These are phyloP conservation scores for Sanghuangporus baumii DNA, from an alignment of 1,284 basidiomycete genomes.

Conservation along the genomic window DNA sequence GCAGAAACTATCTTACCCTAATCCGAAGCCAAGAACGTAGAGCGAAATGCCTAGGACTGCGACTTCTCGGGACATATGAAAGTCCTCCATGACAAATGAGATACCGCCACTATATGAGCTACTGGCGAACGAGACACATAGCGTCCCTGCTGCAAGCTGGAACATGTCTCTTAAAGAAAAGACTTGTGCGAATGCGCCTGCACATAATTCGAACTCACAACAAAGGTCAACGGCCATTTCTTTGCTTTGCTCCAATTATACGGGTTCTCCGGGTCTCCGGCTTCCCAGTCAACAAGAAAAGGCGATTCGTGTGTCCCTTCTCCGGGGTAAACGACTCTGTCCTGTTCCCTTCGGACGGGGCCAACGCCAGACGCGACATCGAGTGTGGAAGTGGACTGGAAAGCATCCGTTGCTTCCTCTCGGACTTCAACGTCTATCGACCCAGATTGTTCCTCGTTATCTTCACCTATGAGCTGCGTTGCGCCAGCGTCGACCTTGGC, in stretches of 20 bases:
- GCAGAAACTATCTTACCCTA: constrained; percentile 27
- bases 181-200: not conserved
- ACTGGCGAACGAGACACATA: constrained; percentile 59
- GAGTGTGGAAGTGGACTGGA: not conserved
- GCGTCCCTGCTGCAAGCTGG: constrained; percentile 44
- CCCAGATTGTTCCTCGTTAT: no score
- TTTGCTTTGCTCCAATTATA: constrained; percentile 51
- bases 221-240: constrained; percentile 51
- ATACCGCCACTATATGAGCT: constrained; percentile 56
- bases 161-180: constrained; percentile 9
- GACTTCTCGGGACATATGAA: constrained; percentile 46
- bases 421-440: no score
- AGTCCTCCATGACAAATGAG: constrained; percentile 37
- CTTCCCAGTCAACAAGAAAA: constrained; percentile 52
- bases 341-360: not conserved
- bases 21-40: constrained; percentile 45
- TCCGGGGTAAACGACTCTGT: constrained; percentile 26
- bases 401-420: not conserved
- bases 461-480: no score
- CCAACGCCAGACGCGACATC: not conserved
- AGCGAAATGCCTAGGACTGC: constrained; percentile 57
- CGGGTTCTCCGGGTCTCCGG: constrained; percentile 53
- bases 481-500: no score
- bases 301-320: constrained; percentile 45
- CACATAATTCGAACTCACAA: constrained; percentile 31